Evolutionary conservation across 257 asterid species (phyloP), one percentile per base, ranked within the genome.

Genomic region (Solanum microdontum): DNA sequence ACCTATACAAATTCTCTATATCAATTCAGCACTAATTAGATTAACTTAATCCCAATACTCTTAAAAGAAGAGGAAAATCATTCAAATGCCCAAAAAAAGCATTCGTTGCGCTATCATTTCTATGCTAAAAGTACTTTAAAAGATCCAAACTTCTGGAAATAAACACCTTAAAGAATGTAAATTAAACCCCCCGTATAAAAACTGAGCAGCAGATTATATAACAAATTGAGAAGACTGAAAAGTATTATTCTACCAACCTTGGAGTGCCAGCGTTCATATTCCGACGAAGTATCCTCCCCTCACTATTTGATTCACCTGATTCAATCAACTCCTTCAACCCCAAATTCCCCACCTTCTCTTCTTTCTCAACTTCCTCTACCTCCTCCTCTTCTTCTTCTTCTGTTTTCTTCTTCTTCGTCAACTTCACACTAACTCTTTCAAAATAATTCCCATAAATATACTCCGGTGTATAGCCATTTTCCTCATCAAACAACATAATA

Each of bases 361-460:
- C 90, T 55, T 91, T 89, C 15, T 79, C 66, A 37, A 23, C 33
- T 3, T 43, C 64, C 4, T 72, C 90, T 2, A 30, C 93, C 6
- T 40, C 60, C 3, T 72, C 90, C 1, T 24, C 93, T 3, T 66
- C 90, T 33, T 58, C 75, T 39, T 76, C 83, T 58, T 39, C 33
- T 75, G 82, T 24, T 88, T 34, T 80, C 76, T 87, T 89, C 87
- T 82, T 70, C 34, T 36, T 89, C 83, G 82, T 90, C 85, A 83
- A 87, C 36, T 85, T 88, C 4, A 82, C 90, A 51, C 84, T 91
- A 26, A 94, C 51, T 90, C 95, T 93, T 92, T 96, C 98, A 79
- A 96, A 97, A 86, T 97, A 95, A 89, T 97, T 97, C 86, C 99
- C 99, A 58, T 96, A 97, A 28, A 95, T 94, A 88, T 97, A 95